Evolutionary conservation across 306 rosid species (phyloP).

Genomic region (Prunus fruticosa): DNA sequence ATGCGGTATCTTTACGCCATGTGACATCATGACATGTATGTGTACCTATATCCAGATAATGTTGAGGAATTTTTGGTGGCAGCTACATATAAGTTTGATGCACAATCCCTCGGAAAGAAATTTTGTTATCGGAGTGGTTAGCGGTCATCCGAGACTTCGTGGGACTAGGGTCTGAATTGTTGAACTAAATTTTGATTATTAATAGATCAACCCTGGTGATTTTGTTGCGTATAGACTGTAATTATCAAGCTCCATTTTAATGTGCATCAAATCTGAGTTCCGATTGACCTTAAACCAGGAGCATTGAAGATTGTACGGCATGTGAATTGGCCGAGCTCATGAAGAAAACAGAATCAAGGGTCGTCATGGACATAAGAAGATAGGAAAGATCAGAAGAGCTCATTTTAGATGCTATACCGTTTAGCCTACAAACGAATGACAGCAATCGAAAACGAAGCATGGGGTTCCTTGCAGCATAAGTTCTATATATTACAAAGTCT

Average conservation of each 20-base stretch:
- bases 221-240: background rate
- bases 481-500: background rate
- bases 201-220: background rate
- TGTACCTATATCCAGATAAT: background rate
- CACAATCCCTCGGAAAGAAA: background rate
- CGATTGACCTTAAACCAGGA: background rate
- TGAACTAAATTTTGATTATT: background rate
- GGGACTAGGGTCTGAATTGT: background rate
- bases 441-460: too few relatives aligned
- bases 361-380: background rate
- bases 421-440: too few relatives aligned
- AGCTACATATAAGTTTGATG: background rate
- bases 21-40: background rate
- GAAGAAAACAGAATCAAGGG: background rate
- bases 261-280: background rate
- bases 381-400: too few relatives aligned
- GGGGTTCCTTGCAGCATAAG: too few relatives aligned
- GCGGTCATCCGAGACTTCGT: background rate
- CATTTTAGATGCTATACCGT: background rate
- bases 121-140: background rate
- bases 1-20: background rate
- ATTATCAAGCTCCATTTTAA: background rate
- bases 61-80: background rate
- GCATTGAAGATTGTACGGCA: background rate
- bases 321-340: background rate